Evolutionary conservation across 1,284 basidiomycete species (phyloP).

Genomic region (Sutorius eximius): DNA sequence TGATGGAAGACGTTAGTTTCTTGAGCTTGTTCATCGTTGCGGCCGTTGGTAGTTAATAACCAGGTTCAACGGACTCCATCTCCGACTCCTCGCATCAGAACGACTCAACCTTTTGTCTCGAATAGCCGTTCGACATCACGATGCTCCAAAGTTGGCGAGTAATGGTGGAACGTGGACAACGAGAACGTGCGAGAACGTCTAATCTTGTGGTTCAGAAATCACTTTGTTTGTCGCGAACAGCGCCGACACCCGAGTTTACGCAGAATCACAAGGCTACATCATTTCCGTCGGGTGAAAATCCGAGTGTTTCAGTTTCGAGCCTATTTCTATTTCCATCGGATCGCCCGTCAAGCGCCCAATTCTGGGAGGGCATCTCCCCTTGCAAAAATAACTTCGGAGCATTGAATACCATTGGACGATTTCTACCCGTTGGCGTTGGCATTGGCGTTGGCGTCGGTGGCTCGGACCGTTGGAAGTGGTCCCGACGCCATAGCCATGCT

Average conservation of each 20-base stretch:
- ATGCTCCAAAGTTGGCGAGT: too few species aligned
- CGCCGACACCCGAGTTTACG: too few species aligned
- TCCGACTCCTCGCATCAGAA: too few species aligned
- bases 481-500: neutral
- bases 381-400: neutral
- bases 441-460: conserved; percentile 4
- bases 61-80: too few species aligned
- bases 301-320: neutral
- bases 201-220: too few species aligned
- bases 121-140: neutral
- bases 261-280: neutral
- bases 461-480: neutral
- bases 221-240: too few species aligned
- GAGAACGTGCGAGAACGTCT: too few species aligned
- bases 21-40: conserved; percentile 14
- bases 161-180: too few species aligned
- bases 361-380: neutral
- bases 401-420: conserved; percentile 7
- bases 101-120: neutral
- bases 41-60: too few species aligned
- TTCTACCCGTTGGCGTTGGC: conserved; percentile 12
- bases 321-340: conserved; percentile 3
- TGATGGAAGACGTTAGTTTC: conserved; percentile 14
- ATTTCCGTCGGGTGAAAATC: neutral
- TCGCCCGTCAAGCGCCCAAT: neutral